These are phyloP conservation scores for Athelia sp. DNA, from an alignment of 1,284 basidiomycete species.

Conservation along the genomic window DNA sequence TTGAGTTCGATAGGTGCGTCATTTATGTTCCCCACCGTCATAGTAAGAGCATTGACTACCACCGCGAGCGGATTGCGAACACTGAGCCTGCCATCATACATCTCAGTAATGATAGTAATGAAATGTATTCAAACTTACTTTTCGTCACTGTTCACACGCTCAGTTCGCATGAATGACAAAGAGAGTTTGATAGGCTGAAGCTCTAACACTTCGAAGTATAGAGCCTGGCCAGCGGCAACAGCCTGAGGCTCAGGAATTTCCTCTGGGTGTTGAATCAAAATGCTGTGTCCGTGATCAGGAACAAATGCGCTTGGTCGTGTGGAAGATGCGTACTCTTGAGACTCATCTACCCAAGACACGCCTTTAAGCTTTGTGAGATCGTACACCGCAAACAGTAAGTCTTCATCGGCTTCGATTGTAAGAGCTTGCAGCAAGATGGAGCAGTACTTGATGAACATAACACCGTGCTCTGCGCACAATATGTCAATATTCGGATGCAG, in stretches of 20 bases:
- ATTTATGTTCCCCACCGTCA: conserved; percentile 97
- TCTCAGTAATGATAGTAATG: conserved; percentile 18
- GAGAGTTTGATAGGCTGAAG: conserved; percentile 92
- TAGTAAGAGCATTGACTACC: conserved; percentile 90
- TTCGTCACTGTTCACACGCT: conserved; percentile 88
- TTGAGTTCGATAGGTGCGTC: conserved; percentile 96
- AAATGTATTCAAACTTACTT: conserved; percentile 46
- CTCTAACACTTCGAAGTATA: conserved; percentile 98
- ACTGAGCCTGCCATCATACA: conserved; percentile 48
- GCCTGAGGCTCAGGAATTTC: conserved; percentile 78
- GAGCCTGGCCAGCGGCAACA: conserved; percentile 63
- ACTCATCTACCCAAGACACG: conserved; percentile 78
- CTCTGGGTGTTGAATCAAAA: conserved; percentile 73
- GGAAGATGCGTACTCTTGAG: conserved; percentile 59
- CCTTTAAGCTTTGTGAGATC: conserved; percentile 92
- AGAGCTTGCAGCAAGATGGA: conserved; percentile 92
- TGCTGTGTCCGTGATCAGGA: conserved; percentile 35
- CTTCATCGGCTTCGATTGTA: conserved; percentile 95
- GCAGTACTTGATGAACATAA: conserved; percentile 96
- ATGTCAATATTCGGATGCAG: neutral
- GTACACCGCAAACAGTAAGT: conserved; percentile 90
- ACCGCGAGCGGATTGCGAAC: conserved; percentile 92
- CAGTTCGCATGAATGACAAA: conserved; percentile 96
- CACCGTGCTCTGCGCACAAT: conserved; percentile 75
- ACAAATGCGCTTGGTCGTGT: neutral